These are phyloP conservation scores for Neckera pumila DNA, from an alignment of 225 moss, liverwort and hornwort genomes.

Conservation along the genomic window DNA sequence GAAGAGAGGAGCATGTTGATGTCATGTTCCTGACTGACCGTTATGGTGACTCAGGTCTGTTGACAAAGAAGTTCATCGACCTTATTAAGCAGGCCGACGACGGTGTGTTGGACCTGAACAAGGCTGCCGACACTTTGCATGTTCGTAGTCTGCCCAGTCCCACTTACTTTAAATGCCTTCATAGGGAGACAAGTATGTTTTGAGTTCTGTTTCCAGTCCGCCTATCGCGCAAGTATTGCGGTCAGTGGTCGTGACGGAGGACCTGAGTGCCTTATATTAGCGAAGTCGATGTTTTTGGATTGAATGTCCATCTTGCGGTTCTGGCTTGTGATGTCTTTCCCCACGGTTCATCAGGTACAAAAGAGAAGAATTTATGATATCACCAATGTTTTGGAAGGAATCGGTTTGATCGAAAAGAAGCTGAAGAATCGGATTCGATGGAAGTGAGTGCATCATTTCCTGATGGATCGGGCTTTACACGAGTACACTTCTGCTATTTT, in stretches of 20 bases:
- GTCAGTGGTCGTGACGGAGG: neutral
- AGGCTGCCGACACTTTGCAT: conserved; percentile 68
- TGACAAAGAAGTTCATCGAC: conserved; percentile 87
- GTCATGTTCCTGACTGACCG: neutral
- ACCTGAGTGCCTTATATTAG: neutral
- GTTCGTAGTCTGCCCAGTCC: conserved; percentile 10
- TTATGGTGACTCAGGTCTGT: conserved; percentile 27
- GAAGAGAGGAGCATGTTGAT: neutral
- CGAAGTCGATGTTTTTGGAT: neutral
- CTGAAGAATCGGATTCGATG: conserved; percentile 80
- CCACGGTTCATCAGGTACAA: conserved; percentile 33
- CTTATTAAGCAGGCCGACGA: conserved; percentile 88
- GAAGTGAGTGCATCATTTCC: conserved; percentile 42
- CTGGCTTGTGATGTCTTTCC: neutral
- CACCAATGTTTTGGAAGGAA: conserved; percentile 84
- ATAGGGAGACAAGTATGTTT: neutral
- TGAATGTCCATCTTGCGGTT: neutral
- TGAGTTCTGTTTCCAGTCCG: neutral
- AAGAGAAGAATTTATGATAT: conserved; percentile 87
- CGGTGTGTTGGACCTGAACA: conserved; percentile 83
- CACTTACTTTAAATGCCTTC: neutral
- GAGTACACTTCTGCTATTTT: neutral
- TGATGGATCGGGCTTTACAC: neutral
- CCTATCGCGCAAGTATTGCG: neutral
- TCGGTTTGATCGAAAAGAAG: conserved; percentile 85